A percentile compares a stretch with the other conserved stretches of the same genome.
Conservation (phyloP, 1,284 basidiomycete species). For the Ceratobasidium sp. region DNA sequence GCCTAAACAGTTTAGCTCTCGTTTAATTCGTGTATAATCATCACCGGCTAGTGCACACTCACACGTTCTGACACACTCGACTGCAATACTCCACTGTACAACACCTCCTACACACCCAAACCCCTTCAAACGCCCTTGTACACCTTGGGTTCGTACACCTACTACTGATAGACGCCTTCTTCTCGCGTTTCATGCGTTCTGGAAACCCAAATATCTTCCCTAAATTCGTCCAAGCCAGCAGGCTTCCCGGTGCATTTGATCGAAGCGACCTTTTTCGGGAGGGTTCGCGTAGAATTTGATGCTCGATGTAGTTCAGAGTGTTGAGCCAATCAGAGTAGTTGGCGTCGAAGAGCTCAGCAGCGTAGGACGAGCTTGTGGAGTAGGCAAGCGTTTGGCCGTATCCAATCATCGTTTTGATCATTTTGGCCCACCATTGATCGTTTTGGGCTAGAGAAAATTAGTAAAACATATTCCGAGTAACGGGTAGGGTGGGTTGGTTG, state of each 20-base stretch:
- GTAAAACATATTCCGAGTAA: neutral
- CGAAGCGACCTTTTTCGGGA: neutral
- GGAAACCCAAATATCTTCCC: constrained; percentile 6
- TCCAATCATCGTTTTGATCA: neutral
- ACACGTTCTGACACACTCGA: no score
- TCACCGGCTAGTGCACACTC: no score
- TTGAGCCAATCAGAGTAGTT: neutral
- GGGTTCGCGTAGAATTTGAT: neutral
- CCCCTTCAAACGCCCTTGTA: no score
- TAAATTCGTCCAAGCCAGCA: constrained; percentile 11
- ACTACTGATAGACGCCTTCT: neutral
- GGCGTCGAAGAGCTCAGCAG: constrained; percentile 4
- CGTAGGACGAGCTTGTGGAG: neutral
- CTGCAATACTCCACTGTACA: no score
- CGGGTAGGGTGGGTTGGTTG: neutral
- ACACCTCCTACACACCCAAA: no score
- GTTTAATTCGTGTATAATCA: no score
- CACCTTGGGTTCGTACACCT: neutral
- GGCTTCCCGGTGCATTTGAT: neutral
- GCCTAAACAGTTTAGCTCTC: no score
- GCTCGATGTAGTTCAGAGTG: neutral
- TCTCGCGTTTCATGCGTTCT: neutral
- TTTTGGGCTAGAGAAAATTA: neutral
- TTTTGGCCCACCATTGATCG: neutral
- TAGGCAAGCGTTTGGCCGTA: neutral